Evolutionary conservation across 1,139 yeast genomes (phyloP).

Genomic region (Saccharomycopsis hybrid): DNA sequence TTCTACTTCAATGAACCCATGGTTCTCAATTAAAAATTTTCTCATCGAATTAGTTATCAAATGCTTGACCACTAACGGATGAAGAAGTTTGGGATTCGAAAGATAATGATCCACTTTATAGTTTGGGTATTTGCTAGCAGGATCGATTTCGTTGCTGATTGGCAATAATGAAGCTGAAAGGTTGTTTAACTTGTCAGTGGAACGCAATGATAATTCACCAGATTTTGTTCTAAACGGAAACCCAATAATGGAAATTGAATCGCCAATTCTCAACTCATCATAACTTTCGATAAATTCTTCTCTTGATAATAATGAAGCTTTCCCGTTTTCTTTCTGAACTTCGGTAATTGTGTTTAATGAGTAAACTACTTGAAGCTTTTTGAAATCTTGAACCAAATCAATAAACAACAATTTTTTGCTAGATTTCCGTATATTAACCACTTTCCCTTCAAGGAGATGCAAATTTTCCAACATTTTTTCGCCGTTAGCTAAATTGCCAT

Average conservation of each 20-base stretch:
- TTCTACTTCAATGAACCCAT: constrained; percentile 73
- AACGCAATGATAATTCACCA: constrained; percentile 72
- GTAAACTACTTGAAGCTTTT: constrained; percentile 50
- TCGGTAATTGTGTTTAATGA: constrained; percentile 18
- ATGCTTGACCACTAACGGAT: constrained; percentile 46
- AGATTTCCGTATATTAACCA: constrained; percentile 48
- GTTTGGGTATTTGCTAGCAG: constrained; percentile 59
- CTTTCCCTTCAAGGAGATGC: constrained; percentile 46
- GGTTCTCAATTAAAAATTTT: constrained; percentile 39
- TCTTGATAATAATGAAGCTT: constrained; percentile 22
- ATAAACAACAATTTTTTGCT: constrained; percentile 64
- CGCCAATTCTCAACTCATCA: constrained; percentile 58
- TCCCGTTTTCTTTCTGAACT: constrained; percentile 5
- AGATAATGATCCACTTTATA: constrained; percentile 50
- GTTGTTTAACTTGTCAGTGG: constrained; percentile 41
- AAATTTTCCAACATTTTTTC: constrained; percentile 24
- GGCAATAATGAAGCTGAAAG: constrained; percentile 68
- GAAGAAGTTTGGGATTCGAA: constrained; percentile 12
- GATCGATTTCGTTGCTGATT: constrained; percentile 43
- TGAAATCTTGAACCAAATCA: constrained; percentile 56
- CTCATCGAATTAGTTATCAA: constrained; percentile 50
- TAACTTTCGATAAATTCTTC: constrained; percentile 43
- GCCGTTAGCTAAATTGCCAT: constrained; percentile 22
- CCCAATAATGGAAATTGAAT: constrained; percentile 59
- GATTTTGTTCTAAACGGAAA: constrained; percentile 66